phyloP scores from a whole-genome alignment of 805 yeast species.

The Priceomyces castillae region DNA sequence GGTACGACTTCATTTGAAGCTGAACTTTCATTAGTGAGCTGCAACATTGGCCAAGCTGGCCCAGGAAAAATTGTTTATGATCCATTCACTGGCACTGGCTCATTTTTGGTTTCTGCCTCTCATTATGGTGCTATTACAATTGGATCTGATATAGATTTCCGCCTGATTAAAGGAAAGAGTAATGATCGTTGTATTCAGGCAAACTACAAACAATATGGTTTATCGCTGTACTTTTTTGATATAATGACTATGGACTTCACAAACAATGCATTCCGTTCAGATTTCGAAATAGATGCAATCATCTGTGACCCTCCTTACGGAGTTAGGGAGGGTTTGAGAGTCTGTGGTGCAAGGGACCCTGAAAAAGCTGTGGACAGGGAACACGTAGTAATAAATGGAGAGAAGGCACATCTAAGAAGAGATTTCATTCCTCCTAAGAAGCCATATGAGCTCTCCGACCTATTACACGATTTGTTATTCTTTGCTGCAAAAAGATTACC shows the following conservation, averaged over 20 bases:
- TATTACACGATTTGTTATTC: constrained; percentile 72
- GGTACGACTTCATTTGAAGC: constrained; percentile 98
- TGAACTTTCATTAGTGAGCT: constrained; percentile 80
- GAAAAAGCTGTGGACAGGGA: constrained; percentile 74
- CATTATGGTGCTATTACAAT: constrained; percentile 74
- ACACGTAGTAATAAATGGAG: constrained; percentile 70
- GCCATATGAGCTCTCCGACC: constrained; percentile 74
- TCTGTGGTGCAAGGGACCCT: constrained; percentile 75
- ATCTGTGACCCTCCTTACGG: constrained; percentile 98
- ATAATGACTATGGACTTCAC: constrained; percentile 92
- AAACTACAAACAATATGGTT: constrained; percentile 75
- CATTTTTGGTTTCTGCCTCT: constrained; percentile 85
- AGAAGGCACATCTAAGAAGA: constrained; percentile 67
- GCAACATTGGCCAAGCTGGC: constrained; percentile 77
- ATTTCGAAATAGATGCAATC: constrained; percentile 69
- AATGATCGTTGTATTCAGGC: constrained; percentile 49
- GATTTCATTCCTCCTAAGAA: constrained; percentile 93
- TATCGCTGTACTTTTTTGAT: constrained; percentile 60
- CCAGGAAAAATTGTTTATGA: constrained; percentile 74
- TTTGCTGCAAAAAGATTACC: constrained; percentile 74
- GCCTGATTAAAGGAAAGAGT: constrained; percentile 70
- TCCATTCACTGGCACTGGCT: constrained; percentile 97
- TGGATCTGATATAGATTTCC: constrained; percentile 90
- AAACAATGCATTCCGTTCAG: constrained; percentile 70
- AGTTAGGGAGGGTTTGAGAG: constrained; percentile 91